Evolutionary conservation across 2,329 filamentous ascomycete species (phyloP), one percentile per base, ranked within the genome.

Genomic region (Ophiosphaerella narmari): DNA sequence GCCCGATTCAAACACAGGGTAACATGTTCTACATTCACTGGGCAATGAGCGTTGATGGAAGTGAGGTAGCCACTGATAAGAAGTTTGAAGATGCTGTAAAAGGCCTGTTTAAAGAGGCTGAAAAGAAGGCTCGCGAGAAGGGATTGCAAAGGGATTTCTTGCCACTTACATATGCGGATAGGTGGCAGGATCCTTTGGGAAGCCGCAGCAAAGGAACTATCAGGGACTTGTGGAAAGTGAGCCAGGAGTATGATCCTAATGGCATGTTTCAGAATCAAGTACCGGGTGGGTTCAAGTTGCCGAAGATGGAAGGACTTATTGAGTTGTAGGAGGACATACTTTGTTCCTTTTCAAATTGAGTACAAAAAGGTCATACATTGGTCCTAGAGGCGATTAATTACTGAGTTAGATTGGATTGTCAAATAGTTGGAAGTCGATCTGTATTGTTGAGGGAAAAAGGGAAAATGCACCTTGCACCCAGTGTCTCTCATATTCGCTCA

Each of bases 141-240:
- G 32, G 32, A 16, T 18, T 43, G 40, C 40, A 34, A 13, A 32
- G 40, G 8, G 32, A 35, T 18, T 43, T 34, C 13, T 24, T 41
- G 9, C 65, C 70, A 42, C 45, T 66, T 37, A 72, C 67, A 39
- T 74, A 71, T 52, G 68, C 70, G n/a, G 66, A 57, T 7, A 36
- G 44, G 23, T 71, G 61, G 53, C 72, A 74, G 54, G 60, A 70
- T 32, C 67, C 68, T 5, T 43, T 24, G 32, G 23, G 18, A 21
- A 14, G 18, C 49, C 49, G 55, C 48, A n/a, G 13, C 12, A 12
- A 23, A 38, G 24, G 12, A 5, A 29, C 9, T n/a, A 9, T 31
- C 36, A 14, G 12, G 21, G 13, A 38, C 5, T 23, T 58, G 36
- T 38, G 24, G 38, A 16, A 26, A 21, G 41, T 51, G 7, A 24